Evolutionary conservation across 805 yeast species (phyloP).

Genomic region (Aciculoconidium aculeatum): DNA sequence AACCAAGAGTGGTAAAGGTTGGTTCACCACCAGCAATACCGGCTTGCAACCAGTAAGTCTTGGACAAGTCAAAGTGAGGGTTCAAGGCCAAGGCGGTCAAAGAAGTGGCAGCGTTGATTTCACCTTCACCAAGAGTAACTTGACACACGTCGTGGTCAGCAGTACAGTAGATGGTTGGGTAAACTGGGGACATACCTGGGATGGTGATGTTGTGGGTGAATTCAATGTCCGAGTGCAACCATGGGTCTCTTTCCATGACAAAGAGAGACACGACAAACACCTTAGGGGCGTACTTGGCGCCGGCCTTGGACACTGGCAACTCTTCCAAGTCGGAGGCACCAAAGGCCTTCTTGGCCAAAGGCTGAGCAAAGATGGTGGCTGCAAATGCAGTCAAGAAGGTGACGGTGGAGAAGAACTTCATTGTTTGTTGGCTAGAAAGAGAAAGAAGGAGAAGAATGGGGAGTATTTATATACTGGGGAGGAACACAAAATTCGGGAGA

Average conservation of each 20-base stretch:
- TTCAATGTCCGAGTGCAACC: conserved; percentile 40
- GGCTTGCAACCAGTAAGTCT: conserved; percentile 56
- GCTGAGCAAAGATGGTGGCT: conserved; percentile 12
- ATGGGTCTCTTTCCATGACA: conserved; percentile 45
- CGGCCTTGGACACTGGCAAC: conserved; percentile 2
- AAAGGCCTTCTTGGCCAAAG: conserved; percentile 12
- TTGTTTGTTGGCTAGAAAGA: no score
- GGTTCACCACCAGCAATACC: conserved; percentile 69
- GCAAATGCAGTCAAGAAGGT: conserved; percentile 7
- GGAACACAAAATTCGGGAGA: no score
- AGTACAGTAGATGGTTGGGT: conserved; percentile 53
- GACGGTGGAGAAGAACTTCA: conserved; percentile 5
- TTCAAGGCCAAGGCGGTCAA: conserved; percentile 48
- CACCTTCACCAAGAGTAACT: conserved; percentile 65
- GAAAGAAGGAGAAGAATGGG: no score
- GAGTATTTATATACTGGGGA: no score
- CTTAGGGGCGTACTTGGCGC: conserved; percentile 43
- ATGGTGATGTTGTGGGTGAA: conserved; percentile 50
- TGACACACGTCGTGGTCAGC: conserved; percentile 50
- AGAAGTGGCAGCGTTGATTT: conserved; percentile 59
- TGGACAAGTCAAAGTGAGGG: conserved; percentile 51
- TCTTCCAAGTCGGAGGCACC: conserved; percentile 9
- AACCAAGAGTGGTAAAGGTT: conserved; percentile 47
- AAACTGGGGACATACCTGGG: conserved; percentile 62
- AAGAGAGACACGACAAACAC: conserved; percentile 54